Evolutionary conservation across 2,329 filamentous ascomycete species (phyloP), one percentile per base, ranked within the genome.

Genomic region (Didymellaceae sp.): DNA sequence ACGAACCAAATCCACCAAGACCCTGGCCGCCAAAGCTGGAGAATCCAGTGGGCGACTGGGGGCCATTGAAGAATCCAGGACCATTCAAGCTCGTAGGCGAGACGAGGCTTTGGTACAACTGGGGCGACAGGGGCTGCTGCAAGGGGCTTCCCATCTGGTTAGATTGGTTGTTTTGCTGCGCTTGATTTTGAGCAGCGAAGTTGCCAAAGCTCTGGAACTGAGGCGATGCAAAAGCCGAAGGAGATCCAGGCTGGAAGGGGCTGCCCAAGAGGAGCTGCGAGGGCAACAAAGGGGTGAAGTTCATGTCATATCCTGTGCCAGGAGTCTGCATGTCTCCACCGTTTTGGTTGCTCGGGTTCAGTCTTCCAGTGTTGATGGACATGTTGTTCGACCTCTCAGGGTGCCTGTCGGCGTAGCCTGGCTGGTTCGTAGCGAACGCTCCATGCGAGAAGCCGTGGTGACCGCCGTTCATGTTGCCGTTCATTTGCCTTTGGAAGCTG

Each of bases 161-260:
- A 54, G 80, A 77, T 59, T 83, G 80, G 57, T 78, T 78, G 54
- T 85, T 84, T 56, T 77, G 76, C 59, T 82, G 79, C 61, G 86
- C 84, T 65, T 91, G 84, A 76, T 72, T 73, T 49, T 73, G 69
- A n/a, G 60, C 60, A 10, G 65, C 65, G 48, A 94, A 96, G 56
- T 81, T 85, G 52, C 86, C 84, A 72, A 94, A 87, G 71, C 83
- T 91, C 74, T 94, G 88, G 75, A 97, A 99, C 73, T 97, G 92
- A 30, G 92, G 89, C 60, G 89, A 96, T 55, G 87, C 86, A 75
- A 97, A 97, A 28, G 90, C 87, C 25, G 88, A 90, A 4, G 93
- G 93, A 5, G 90, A 96, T 32, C 92, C 94, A 11, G 94, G 91
- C 77, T 97, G 94, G 77, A 97, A 97, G 14, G 94, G 94, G 75